phyloP scores from a whole-genome alignment of 2,329 filamentous ascomycete genomes.

The Didymella pomorum region DNA sequence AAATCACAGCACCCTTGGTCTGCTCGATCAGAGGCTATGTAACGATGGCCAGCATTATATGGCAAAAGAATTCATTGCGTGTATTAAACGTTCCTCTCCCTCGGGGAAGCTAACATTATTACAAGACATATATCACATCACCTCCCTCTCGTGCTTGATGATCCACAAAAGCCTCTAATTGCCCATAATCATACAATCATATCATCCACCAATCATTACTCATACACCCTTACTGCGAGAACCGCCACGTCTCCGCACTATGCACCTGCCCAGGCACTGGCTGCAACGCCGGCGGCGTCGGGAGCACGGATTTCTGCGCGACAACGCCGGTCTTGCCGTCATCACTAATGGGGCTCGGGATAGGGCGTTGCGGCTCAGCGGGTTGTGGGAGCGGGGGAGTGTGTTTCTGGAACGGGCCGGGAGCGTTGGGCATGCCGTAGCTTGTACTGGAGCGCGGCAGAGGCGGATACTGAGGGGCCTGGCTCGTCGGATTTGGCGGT shows the following conservation, averaged over 20 bases:
- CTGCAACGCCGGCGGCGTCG: conserved; percentile 9
- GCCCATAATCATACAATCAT: conserved; percentile 15
- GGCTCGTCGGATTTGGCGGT: conserved; percentile 19
- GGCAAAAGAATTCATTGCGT: too few species aligned
- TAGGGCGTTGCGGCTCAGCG: conserved; percentile 38
- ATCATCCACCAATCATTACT: conserved; percentile 2
- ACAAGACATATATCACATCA: too few species aligned
- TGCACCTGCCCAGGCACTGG: conserved; percentile 25
- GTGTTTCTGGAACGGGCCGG: conserved; percentile 25
- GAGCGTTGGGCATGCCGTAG: conserved; percentile 28
- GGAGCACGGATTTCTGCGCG: conserved; percentile 15
- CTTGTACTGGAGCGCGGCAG: conserved; percentile 24
- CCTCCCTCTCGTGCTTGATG: too few species aligned
- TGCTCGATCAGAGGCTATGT: too few species aligned
- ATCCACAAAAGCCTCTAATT: background rate
- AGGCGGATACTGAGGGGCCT: conserved; percentile 31
- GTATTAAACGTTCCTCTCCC: too few species aligned
- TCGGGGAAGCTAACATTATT: too few species aligned
- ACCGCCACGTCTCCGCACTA: conserved; percentile 47
- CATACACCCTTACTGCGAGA: conserved; percentile 10
- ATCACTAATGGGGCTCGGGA: conserved; percentile 46
- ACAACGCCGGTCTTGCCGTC: conserved; percentile 32
- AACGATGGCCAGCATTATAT: too few species aligned
- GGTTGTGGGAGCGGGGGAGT: conserved; percentile 26
- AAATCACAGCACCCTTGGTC: too few species aligned